A percentile compares a stretch with the other conserved stretches of the same genome.
Evolutionary conservation across 2,329 filamentous ascomycete genomes (phyloP).

Genomic region (Aspergillus sp.): DNA sequence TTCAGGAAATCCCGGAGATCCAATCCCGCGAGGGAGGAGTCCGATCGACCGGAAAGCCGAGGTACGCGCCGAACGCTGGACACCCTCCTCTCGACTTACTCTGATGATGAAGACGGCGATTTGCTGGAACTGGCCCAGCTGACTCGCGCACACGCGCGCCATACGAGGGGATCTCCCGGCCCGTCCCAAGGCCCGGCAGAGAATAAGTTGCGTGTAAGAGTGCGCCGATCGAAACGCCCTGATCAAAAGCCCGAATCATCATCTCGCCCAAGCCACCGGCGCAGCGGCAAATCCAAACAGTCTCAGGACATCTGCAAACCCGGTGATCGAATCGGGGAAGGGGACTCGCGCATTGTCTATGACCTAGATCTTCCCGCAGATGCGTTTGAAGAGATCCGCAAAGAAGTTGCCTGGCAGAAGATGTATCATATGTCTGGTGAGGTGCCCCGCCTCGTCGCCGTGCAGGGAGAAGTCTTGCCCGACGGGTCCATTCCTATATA

Average conservation of each 20-base stretch:
- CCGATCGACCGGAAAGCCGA: conserved; percentile 5
- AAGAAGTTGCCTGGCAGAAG: conserved; percentile 80
- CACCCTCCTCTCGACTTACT: conserved; percentile 11
- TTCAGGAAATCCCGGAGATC: conserved; percentile 20
- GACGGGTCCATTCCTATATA: conserved; percentile 83
- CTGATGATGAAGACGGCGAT: conserved; percentile 18
- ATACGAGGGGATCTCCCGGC: conserved; percentile 4
- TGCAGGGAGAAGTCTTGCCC: conserved; percentile 69
- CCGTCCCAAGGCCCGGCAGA: conserved; percentile 2
- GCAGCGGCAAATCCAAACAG: conserved; percentile 12
- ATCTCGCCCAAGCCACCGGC: conserved; percentile 21
- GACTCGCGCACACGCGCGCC: conserved; percentile 18
- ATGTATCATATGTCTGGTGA: conserved; percentile 93
- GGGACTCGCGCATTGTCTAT: conserved; percentile 73
- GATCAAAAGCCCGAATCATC: conserved; percentile 14
- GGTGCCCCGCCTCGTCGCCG: conserved; percentile 86
- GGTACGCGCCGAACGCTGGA: conserved; percentile 11
- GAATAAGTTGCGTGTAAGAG: conserved; percentile 24
- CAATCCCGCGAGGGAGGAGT: conserved; percentile 8
- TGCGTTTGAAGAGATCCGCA: conserved; percentile 68
- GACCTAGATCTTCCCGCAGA: conserved; percentile 62
- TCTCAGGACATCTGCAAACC: conserved; percentile 40
- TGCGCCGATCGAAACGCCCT: conserved; percentile 27
- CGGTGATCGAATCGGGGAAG: conserved; percentile 66
- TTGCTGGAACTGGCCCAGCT: conserved; percentile 18